phyloP scores from a whole-genome alignment of 2,329 filamentous ascomycete species.

The Coniosporium uncinatum region DNA sequence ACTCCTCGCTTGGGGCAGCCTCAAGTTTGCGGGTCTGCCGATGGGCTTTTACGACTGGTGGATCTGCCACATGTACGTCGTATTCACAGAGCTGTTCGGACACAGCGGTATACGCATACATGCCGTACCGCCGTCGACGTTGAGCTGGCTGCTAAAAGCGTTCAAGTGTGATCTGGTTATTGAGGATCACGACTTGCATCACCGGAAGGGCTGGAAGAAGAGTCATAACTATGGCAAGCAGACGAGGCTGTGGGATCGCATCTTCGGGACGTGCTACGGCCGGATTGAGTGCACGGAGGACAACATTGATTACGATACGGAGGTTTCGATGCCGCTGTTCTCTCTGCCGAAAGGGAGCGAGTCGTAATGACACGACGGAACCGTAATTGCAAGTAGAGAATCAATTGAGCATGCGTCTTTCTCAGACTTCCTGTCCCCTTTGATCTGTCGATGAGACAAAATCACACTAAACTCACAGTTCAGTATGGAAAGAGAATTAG shows the following conservation, averaged over 20 bases:
- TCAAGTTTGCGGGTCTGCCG: constrained; percentile 29
- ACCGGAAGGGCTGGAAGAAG: constrained; percentile 29
- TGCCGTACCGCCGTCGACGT: constrained; percentile 22
- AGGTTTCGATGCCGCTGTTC: constrained; percentile 1
- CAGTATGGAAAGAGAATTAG: no score
- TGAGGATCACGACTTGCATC: constrained; percentile 35
- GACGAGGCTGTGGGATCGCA: constrained; percentile 28
- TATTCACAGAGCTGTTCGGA: constrained; percentile 31
- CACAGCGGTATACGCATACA: constrained; percentile 33
- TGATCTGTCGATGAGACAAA: no score
- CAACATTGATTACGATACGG: constrained; percentile 1
- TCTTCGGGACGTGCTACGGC: constrained; percentile 27
- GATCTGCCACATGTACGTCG: constrained; percentile 37
- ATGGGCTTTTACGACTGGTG: constrained; percentile 43
- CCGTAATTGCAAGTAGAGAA: no score
- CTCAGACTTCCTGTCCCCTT: no score
- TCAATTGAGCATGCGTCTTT: no score
- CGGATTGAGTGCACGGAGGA: constrained; percentile 23
- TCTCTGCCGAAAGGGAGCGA: not conserved
- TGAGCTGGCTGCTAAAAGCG: constrained; percentile 24
- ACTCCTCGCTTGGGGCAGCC: constrained; percentile 26
- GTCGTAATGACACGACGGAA: constrained; percentile 1
- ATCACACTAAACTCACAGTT: no score
- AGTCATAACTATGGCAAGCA: constrained; percentile 32
- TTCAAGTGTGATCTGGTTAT: constrained; percentile 30